Base-by-base conservation (phyloP, 176 grass and related monocot species). In the Calamus simplicifolius region DNA sequence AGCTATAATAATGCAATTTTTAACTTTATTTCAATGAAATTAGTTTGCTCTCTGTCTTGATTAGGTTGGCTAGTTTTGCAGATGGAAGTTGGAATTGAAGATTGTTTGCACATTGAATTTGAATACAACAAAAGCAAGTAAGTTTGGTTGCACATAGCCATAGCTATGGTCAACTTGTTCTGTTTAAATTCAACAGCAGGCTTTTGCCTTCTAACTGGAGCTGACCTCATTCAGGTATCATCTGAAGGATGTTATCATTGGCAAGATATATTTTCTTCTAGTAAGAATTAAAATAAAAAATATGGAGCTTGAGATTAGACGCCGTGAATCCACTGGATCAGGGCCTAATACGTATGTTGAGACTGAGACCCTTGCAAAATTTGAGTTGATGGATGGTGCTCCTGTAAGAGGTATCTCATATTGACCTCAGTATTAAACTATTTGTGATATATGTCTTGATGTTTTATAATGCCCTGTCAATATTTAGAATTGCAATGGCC, bases 41-140 rank as follows among this genome's bases (percentile, higher is more conserved):
- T 10, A 43, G 35, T 43, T 43, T 38, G 3, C 30, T 31, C 3
- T 59, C 21, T 7, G 5, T 23, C 50, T 49, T 48, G 2, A 27
- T 10, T 75, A 19, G n/a, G 56, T 63, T 29, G 49, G 26, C 2
- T 60, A 52, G 6, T 60, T 69, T 64, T 78, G 30, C 69, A 97
- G 92, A 97, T 97, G 87, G 92, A 97, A 88, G 92, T 97, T 75
- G 92, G 92, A 61, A 97, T 97, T 69, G 92, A 97, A 80, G 92
- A 97, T 73, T 97, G 87, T 19, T 84, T 97, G 75, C 92, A 91
- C 69, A 97, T 97, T 35, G 92, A 97, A 68, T 97, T 97, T 52
- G 92, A 97, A 62, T 97, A 97, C 69, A 97, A 80, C 84, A 91
- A 97, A 78, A 88, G 87, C 92, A 97, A 91, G 92, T 88, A 82